Conservation (phyloP, 352 stramenopile species). For the Bremia lactucae region DNA sequence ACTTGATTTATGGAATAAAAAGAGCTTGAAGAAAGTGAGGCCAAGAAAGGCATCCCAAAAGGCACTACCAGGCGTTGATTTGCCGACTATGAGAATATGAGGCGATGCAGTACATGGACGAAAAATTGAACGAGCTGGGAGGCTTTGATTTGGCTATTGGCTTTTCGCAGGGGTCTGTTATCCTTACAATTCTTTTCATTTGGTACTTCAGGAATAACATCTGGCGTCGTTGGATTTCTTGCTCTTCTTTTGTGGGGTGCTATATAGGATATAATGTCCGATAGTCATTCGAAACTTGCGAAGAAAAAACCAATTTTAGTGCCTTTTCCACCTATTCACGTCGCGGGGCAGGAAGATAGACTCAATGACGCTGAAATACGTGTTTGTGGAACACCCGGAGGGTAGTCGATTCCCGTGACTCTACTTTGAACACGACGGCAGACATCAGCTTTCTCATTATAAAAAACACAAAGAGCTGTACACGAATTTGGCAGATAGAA, state of each 20-base stretch:
- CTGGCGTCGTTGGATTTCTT: conserved; percentile 44
- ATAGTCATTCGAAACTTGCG: conserved; percentile 30
- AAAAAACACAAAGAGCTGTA: conserved; percentile 38
- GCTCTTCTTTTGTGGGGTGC: conserved; percentile 36
- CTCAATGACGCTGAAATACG: conserved; percentile 28
- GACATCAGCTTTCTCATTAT: conserved; percentile 63
- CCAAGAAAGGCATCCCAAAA: conserved; percentile 13
- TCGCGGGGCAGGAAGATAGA: conserved; percentile 41
- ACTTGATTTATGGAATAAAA: conserved; percentile 32
- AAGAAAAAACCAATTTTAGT: conserved; percentile 29
- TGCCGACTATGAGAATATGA: conserved; percentile 31
- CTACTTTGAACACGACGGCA: conserved; percentile 31
- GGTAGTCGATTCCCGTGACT: conserved; percentile 25
- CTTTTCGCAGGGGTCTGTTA: conserved; percentile 69
- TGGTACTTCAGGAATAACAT: conserved; percentile 32
- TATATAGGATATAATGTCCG: conserved; percentile 27
- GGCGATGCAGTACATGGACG: conserved; percentile 41
- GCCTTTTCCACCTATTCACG: conserved; percentile 48
- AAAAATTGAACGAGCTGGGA: conserved; percentile 43
- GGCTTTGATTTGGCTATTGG: conserved; percentile 67
- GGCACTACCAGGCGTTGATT: conserved; percentile 17
- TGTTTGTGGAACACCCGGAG: conserved; percentile 30
- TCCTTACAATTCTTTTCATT: conserved; percentile 56
- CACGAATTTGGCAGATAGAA: conserved; percentile 24
- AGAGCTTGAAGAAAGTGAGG: conserved; percentile 28